Conservation (phyloP, 2,329 filamentous ascomycete species). For the Ophiostoma sp. region DNA sequence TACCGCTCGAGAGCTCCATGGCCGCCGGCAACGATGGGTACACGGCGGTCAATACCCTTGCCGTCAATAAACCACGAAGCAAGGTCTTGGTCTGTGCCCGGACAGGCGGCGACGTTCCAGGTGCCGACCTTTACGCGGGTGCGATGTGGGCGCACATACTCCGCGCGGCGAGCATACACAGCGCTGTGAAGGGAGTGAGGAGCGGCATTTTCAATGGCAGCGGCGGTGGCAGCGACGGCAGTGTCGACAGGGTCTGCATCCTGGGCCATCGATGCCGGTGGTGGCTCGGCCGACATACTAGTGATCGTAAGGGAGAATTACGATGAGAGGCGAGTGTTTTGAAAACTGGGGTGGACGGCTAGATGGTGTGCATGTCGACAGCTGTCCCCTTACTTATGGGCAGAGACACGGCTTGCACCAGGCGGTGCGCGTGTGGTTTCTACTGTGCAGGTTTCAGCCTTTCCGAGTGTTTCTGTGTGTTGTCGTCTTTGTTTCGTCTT, state of each 20-base stretch:
- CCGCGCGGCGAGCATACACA: constrained; percentile 65
- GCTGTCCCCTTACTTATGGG: neutral
- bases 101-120: constrained; percentile 87
- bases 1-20: constrained; percentile 39
- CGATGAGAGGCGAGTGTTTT: neutral
- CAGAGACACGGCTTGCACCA: neutral
- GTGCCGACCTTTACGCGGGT: constrained; percentile 85
- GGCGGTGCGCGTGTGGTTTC: neutral
- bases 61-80: constrained; percentile 81
- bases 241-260: constrained; percentile 43
- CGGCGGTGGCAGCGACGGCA: constrained; percentile 24
- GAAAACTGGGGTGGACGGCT: neutral
- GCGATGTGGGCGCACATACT: constrained; percentile 70
- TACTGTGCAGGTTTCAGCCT: neutral
- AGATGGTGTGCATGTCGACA: neutral
- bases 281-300: neutral
- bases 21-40: constrained; percentile 48
- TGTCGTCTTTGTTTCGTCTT: neutral
- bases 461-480: neutral
- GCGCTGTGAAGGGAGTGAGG: constrained; percentile 57
- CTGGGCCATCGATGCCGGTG: neutral
- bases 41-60: constrained; percentile 59
- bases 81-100: constrained; percentile 81
- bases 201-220: constrained; percentile 29
- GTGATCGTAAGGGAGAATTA: neutral